A percentile compares a stretch with the other conserved stretches of the same genome.
phyloP scores from a whole-genome alignment of 2,329 filamentous ascomycete species.

The Colletotrichum costaricense region DNA sequence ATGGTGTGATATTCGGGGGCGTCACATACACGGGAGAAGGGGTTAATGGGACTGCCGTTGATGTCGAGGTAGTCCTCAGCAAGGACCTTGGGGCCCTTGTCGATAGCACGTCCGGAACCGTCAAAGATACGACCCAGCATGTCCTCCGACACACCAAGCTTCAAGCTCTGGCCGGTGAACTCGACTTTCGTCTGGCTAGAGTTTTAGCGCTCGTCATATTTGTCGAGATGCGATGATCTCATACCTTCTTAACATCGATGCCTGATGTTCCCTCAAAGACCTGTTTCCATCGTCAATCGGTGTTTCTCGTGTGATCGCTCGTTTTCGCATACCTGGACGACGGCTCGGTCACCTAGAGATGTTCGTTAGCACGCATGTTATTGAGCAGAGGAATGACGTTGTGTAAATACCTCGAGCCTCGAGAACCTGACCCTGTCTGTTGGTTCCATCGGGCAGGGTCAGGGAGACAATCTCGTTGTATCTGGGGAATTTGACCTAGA shows the following conservation, averaged over 20 bases:
- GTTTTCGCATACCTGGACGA: slow-evolving; percentile 81
- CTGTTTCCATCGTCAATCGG: slow-evolving; percentile 58
- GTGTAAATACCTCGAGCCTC: slow-evolving; percentile 86
- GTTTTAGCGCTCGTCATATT: slow-evolving; percentile 27
- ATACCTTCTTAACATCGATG: slow-evolving; percentile 98
- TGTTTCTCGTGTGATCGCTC: slow-evolving; percentile 19
- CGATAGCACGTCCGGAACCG: slow-evolving; percentile 96
- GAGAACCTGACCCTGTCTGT: slow-evolving; percentile 93
- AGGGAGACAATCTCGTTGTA: slow-evolving; percentile 99
- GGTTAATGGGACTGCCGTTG: slow-evolving; percentile 98
- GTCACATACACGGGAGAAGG: slow-evolving; percentile 85
- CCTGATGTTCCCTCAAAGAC: slow-evolving; percentile 97
- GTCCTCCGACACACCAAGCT: slow-evolving; percentile 98
- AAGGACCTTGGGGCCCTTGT: slow-evolving; percentile 98
- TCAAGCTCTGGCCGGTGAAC: slow-evolving; percentile 96
- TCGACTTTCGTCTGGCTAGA: slow-evolving; percentile 88
- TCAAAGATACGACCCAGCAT: slow-evolving; percentile 99
- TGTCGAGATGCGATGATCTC: slow-evolving; percentile 36
- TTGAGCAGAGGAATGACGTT: slow-evolving; percentile 32
- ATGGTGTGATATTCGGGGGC: background rate
- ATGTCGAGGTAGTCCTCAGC: slow-evolving; percentile 99
- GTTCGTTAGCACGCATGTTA: slow-evolving; percentile 37
- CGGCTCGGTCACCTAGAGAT: slow-evolving; percentile 82
- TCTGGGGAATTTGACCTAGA: slow-evolving; percentile 93
- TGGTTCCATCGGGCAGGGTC: slow-evolving; percentile 93